These are phyloP conservation scores for Pestalotiopsis sp. DNA, from an alignment of 2,329 filamentous ascomycete genomes.

Conservation along the genomic window DNA sequence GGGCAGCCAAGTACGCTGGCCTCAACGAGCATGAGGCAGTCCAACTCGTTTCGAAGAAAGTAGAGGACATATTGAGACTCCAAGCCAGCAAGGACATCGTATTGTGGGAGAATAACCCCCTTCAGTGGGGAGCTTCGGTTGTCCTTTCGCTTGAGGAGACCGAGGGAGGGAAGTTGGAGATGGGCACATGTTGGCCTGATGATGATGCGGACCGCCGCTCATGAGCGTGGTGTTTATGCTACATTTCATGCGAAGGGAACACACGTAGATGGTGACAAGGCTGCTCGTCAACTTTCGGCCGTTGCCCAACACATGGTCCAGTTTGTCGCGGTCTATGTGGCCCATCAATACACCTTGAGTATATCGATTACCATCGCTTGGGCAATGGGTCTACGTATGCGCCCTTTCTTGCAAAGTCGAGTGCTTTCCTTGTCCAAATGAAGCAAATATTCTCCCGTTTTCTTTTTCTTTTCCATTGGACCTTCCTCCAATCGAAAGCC, in stretches of 20 bases:
- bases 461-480: neutral
- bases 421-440: too few relatives aligned
- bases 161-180: constrained; percentile 29
- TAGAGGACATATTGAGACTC: constrained; percentile 43
- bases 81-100: constrained; percentile 40
- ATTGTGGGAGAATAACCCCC: constrained; percentile 44
- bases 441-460: neutral
- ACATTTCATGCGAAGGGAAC: too few relatives aligned
- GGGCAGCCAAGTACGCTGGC: constrained; percentile 42
- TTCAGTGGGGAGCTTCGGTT: constrained; percentile 42
- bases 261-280: too few relatives aligned
- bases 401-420: too few relatives aligned
- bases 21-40: constrained; percentile 36
- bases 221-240: neutral
- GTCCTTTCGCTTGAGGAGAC: constrained; percentile 37
- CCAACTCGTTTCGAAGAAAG: constrained; percentile 40
- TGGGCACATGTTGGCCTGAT: constrained; percentile 37
- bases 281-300: too few relatives aligned
- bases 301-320: too few relatives aligned
- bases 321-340: too few relatives aligned
- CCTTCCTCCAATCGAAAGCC: too few relatives aligned
- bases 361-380: too few relatives aligned
- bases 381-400: too few relatives aligned
- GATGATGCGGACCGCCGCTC: constrained; percentile 12
- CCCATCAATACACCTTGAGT: too few relatives aligned